These are phyloP conservation scores for Trichoderma cornu-damae DNA, from an alignment of 2,329 filamentous ascomycete species.

Conservation along the genomic window DNA sequence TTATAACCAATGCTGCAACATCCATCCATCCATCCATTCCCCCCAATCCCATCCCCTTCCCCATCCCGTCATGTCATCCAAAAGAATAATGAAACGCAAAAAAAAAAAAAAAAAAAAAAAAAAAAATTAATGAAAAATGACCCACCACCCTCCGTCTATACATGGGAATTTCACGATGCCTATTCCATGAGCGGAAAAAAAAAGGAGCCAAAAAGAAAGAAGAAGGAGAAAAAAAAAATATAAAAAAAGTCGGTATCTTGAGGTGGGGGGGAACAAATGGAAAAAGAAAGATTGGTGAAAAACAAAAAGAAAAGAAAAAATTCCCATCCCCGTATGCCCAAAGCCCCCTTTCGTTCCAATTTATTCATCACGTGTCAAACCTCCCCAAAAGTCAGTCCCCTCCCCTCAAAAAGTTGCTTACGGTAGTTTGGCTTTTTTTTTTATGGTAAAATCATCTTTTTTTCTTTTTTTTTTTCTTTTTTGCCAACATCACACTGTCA, in stretches of 20 bases:
- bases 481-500: neutral
- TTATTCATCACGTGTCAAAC: neutral
- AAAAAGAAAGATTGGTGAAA: neutral
- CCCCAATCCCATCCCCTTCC: neutral
- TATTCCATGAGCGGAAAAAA: conserved; percentile 5
- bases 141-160: conserved; percentile 4
- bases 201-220: neutral
- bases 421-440: too few species aligned
- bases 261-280: neutral
- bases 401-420: too few species aligned
- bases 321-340: too few species aligned
- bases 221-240: neutral
- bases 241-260: conserved; percentile 6
- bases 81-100: too few species aligned
- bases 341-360: too few species aligned
- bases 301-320: neutral
- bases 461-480: neutral
- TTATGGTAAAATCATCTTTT: neutral
- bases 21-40: too few species aligned
- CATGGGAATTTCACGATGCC: neutral
- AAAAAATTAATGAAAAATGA: neutral
- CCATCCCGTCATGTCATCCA: neutral
- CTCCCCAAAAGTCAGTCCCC: too few species aligned
- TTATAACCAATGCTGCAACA: neutral
- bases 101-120: neutral